These are phyloP conservation scores for Psidium guajava DNA, from an alignment of 345 rosid genomes.

Conservation along the genomic window DNA sequence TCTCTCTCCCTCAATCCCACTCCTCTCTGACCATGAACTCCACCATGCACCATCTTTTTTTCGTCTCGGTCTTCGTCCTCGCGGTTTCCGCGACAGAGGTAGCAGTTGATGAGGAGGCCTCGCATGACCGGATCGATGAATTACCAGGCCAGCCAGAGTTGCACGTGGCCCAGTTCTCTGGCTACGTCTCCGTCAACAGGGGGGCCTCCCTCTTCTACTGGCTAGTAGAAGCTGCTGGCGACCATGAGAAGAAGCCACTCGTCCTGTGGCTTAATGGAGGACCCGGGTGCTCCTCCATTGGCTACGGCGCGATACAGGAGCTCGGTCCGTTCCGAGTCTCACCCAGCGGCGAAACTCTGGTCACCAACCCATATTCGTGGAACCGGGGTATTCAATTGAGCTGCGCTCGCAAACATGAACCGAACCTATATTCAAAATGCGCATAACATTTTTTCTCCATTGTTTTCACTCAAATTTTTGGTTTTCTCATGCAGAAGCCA, in stretches of 20 bases:
- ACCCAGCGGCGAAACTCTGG: background rate
- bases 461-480: background rate
- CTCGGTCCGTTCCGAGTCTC: background rate
- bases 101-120: too few relatives aligned
- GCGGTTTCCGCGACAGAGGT: too few relatives aligned
- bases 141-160: too few relatives aligned
- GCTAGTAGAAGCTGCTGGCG: background rate
- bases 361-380: background rate
- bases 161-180: too few relatives aligned
- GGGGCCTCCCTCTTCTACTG: background rate
- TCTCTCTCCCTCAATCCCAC: background rate
- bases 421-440: background rate
- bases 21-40: background rate
- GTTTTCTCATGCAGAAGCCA: background rate
- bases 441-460: background rate
- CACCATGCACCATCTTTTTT: too few relatives aligned
- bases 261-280: background rate
- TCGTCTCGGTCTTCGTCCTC: too few relatives aligned
- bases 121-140: background rate
- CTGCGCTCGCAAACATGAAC: background rate
- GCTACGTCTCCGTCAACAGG: background rate
- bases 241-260: background rate
- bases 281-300: background rate
- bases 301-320: background rate
- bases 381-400: background rate